phyloP scores from a whole-genome alignment of 805 yeast genomes.

The Henningerozyma blattae region DNA sequence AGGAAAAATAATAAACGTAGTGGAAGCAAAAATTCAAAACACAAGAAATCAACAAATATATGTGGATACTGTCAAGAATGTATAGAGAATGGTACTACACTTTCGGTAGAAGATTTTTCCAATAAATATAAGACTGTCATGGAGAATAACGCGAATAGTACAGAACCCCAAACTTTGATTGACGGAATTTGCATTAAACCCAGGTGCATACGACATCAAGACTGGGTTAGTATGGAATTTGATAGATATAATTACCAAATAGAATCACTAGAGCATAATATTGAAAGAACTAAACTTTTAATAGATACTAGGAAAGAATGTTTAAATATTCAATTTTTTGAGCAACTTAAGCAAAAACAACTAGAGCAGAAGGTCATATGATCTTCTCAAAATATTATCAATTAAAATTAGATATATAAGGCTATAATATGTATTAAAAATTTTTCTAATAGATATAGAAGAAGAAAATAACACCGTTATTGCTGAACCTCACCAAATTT shows the following conservation, averaged over 20 bases:
- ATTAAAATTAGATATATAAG: too few relatives aligned
- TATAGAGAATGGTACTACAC: slow-evolving; percentile 4
- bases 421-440: too few relatives aligned
- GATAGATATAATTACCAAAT: slow-evolving; percentile 15
- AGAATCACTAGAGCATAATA: slow-evolving; percentile 13
- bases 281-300: slow-evolving; percentile 13
- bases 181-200: slow-evolving; percentile 17
- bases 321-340: slow-evolving; percentile 18
- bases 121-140: slow-evolving; percentile 3
- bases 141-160: background rate
- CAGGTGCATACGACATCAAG: slow-evolving; percentile 20
- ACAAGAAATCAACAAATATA: slow-evolving; percentile 8
- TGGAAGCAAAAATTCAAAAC: slow-evolving; percentile 4
- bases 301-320: slow-evolving; percentile 18
- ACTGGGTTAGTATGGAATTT: slow-evolving; percentile 17
- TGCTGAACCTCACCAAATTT: too few relatives aligned
- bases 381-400: too few relatives aligned
- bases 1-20: slow-evolving; percentile 9
- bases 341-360: too few relatives aligned
- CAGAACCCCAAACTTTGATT: slow-evolving; percentile 2
- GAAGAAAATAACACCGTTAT: too few relatives aligned
- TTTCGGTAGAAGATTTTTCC: slow-evolving; percentile 11
- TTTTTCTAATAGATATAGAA: too few relatives aligned
- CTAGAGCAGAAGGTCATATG: too few relatives aligned
- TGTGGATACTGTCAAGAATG: slow-evolving; percentile 15